Conservation (phyloP, 148 eudicot species). For the Camellia sinensis region DNA sequence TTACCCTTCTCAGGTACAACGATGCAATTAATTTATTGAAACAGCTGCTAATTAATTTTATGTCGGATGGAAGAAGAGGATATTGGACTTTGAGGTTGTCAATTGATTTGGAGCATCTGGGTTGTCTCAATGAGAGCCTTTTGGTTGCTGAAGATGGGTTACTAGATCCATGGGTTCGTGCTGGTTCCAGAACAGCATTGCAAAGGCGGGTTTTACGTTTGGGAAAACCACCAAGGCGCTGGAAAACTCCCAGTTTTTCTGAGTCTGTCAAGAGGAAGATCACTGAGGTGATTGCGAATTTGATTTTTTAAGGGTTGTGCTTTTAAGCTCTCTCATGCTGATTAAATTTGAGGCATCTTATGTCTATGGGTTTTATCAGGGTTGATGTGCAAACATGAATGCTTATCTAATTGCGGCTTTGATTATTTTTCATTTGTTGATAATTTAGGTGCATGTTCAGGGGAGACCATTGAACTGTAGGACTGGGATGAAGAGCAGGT, state of each 20-base stretch:
- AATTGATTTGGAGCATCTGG: constrained; percentile 79
- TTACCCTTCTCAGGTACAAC: constrained; percentile 45
- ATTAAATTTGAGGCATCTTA: neutral
- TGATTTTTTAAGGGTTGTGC: neutral
- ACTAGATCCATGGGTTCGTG: constrained; percentile 83
- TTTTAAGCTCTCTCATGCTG: neutral
- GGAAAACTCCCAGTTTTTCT: constrained; percentile 79
- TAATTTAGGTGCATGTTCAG: constrained; percentile 65
- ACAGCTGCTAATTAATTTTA: constrained; percentile 45
- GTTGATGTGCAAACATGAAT: neutral
- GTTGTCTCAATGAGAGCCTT: constrained; percentile 70
- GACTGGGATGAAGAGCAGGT: constrained; percentile 23
- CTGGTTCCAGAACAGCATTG: constrained; percentile 82
- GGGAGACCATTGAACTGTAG: constrained; percentile 75
- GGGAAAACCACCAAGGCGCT: constrained; percentile 95
- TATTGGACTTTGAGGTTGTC: constrained; percentile 94
- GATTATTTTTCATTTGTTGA: neutral
- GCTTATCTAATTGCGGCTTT: neutral
- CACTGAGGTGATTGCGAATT: constrained; percentile 50
- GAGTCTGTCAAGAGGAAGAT: constrained; percentile 71
- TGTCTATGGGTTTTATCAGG: neutral
- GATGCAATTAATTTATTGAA: constrained; percentile 75
- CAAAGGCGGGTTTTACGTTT: constrained; percentile 82
- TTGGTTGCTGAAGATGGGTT: constrained; percentile 75
- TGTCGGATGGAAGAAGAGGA: constrained; percentile 81